These are phyloP conservation scores for Sherardia arvensis DNA, from an alignment of 257 asterid species.

Conservation along the genomic window DNA sequence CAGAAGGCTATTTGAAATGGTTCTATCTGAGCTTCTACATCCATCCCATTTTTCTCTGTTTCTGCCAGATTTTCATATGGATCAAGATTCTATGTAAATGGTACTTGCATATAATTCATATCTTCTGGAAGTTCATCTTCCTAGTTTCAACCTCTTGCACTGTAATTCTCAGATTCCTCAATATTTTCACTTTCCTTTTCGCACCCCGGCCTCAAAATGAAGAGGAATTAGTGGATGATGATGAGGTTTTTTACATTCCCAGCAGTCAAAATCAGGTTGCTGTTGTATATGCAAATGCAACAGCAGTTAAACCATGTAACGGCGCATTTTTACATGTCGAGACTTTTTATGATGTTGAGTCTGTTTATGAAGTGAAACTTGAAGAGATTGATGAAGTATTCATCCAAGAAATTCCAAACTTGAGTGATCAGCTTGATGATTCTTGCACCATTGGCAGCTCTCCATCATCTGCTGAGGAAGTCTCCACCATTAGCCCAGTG, in stretches of 20 bases:
- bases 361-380: neutral
- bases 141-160: neutral
- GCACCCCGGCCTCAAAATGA: neutral
- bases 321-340: neutral
- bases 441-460: neutral
- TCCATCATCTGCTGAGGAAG: neutral
- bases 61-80: slow-evolving; percentile 40
- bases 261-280: slow-evolving; percentile 1
- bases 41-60: slow-evolving; percentile 30
- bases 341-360: neutral
- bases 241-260: neutral
- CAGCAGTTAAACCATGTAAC: neutral
- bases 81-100: slow-evolving; percentile 13
- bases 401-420: neutral
- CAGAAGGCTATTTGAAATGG: slow-evolving; percentile 41
- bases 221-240: neutral
- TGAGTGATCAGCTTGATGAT: neutral
- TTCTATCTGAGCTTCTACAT: slow-evolving; percentile 39
- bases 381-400: neutral
- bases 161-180: slow-evolving; percentile 4
- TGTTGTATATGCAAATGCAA: neutral
- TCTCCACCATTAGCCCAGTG: neutral
- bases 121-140: slow-evolving; percentile 10
- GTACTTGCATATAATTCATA: slow-evolving; percentile 6
- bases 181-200: neutral